These are phyloP conservation scores for Wallacemonas sp. DNA, from an alignment of 208 protist genomes.

Conservation along the genomic window DNA sequence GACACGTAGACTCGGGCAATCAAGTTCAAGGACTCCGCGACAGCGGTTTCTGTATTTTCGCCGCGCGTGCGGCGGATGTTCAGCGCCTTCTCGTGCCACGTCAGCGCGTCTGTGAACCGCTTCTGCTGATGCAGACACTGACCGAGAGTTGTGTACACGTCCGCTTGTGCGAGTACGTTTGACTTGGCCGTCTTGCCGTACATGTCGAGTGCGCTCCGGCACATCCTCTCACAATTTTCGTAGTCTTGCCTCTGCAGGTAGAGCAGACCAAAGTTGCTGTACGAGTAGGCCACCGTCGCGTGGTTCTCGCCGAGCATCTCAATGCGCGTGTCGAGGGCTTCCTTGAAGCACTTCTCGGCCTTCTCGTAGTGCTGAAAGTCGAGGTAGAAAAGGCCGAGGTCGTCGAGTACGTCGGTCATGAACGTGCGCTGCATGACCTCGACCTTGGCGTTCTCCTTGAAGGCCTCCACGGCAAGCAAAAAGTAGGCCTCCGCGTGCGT, in stretches of 20 bases:
- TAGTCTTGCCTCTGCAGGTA: constrained; percentile 74
- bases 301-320: constrained; percentile 86
- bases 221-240: constrained; percentile 80
- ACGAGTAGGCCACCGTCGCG: constrained; percentile 87
- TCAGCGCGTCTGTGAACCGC: constrained; percentile 47
- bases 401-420: constrained; percentile 87
- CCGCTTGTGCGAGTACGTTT: constrained; percentile 83
- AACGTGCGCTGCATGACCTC: constrained; percentile 85
- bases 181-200: constrained; percentile 84
- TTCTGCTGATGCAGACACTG: constrained; percentile 71
- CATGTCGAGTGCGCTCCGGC: constrained; percentile 69
- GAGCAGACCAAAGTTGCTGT: constrained; percentile 87
- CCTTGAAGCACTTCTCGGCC: constrained; percentile 86
- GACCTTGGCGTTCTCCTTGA: constrained; percentile 67
- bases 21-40: constrained; percentile 85
- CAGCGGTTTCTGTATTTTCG: constrained; percentile 70
- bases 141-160: constrained; percentile 81
- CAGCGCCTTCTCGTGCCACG: constrained; percentile 83
- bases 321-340: constrained; percentile 84
- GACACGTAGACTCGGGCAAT: constrained; percentile 74
- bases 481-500: constrained; percentile 88
- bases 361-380: constrained; percentile 90
- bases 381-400: constrained; percentile 86
- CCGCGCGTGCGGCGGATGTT: constrained; percentile 84
- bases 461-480: constrained; percentile 76